A percentile compares a stretch with the other conserved stretches of the same genome.
phyloP scores from a whole-genome alignment of 2,329 filamentous ascomycete genomes.

The Talaromyces sp. region DNA sequence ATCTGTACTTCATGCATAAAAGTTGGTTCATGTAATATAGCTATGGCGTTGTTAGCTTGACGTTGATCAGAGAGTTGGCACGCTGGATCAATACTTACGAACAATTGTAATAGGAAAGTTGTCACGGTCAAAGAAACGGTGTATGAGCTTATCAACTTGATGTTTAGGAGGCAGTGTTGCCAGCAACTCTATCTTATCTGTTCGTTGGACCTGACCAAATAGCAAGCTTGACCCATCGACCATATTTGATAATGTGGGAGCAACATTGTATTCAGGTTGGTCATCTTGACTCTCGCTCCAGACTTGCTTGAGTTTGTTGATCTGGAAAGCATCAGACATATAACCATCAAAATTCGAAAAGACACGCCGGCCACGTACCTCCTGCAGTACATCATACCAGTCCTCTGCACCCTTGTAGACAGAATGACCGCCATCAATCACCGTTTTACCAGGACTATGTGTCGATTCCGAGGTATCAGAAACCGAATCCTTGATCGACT shows the following conservation, averaged over 20 bases:
- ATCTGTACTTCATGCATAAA: slow-evolving; percentile 19
- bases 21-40: slow-evolving; percentile 20
- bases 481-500: not conserved
- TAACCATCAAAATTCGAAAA: not conserved
- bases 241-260: slow-evolving; percentile 24
- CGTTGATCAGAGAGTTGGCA: not conserved
- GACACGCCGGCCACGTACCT: not conserved
- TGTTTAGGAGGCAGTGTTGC: slow-evolving; percentile 76
- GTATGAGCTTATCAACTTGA: slow-evolving; percentile 18
- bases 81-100: slow-evolving; percentile 11
- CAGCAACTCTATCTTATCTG: slow-evolving; percentile 75
- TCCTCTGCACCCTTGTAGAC: slow-evolving; percentile 20
- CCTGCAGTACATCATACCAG: slow-evolving; percentile 21
- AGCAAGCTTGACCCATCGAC: slow-evolving; percentile 72
- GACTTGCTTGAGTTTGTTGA: slow-evolving; percentile 19
- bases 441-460: slow-evolving; percentile 7
- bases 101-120: slow-evolving; percentile 15
- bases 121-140: slow-evolving; percentile 17
- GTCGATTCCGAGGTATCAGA: slow-evolving; percentile 11
- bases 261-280: not conserved
- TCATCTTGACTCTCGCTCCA: slow-evolving; percentile 20
- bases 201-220: slow-evolving; percentile 68
- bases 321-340: slow-evolving; percentile 5
- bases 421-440: slow-evolving; percentile 19
- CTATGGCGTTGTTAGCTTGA: slow-evolving; percentile 10